These are phyloP conservation scores for Dioscorea alata DNA, from an alignment of 106 monocot genomes.

Conservation along the genomic window DNA sequence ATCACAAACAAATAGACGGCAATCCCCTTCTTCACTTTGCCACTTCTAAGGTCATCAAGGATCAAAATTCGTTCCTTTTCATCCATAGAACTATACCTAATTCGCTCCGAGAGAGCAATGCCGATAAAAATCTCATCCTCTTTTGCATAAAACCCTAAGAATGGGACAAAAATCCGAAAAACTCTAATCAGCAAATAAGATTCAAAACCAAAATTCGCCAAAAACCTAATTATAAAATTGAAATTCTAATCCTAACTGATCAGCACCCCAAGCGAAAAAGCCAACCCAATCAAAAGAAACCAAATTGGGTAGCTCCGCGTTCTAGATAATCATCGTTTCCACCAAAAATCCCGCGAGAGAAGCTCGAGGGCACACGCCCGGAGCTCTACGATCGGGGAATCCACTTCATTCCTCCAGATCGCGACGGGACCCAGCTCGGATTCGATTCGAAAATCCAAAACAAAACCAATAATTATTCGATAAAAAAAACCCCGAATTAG, in stretches of 20 bases:
- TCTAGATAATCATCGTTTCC: background rate
- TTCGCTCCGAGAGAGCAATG: slow-evolving; percentile 9
- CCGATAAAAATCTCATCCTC: slow-evolving; percentile 11
- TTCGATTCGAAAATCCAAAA: background rate
- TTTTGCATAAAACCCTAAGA: no score
- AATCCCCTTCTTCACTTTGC: background rate
- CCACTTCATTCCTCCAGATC: slow-evolving; percentile 4
- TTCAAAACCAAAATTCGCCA: background rate
- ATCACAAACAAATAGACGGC: slow-evolving; percentile 5
- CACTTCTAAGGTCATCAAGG: background rate
- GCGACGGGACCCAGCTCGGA: background rate
- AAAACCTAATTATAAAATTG: slow-evolving; percentile 7
- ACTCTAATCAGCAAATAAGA: background rate
- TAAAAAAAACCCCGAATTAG: background rate
- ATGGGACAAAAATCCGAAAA: background rate
- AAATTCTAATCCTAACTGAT: no score
- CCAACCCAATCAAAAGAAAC: background rate
- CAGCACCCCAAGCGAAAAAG: background rate
- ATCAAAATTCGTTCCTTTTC: slow-evolving; percentile 19
- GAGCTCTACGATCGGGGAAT: background rate
- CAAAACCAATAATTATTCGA: background rate
- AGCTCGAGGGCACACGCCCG: background rate
- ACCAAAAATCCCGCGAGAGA: background rate
- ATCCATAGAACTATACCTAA: no score
- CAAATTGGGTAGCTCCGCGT: background rate